Evolutionary conservation across 176 grass and related monocot species (phyloP), one percentile per base, ranked within the genome.

Genomic region (Avena atlantica): DNA sequence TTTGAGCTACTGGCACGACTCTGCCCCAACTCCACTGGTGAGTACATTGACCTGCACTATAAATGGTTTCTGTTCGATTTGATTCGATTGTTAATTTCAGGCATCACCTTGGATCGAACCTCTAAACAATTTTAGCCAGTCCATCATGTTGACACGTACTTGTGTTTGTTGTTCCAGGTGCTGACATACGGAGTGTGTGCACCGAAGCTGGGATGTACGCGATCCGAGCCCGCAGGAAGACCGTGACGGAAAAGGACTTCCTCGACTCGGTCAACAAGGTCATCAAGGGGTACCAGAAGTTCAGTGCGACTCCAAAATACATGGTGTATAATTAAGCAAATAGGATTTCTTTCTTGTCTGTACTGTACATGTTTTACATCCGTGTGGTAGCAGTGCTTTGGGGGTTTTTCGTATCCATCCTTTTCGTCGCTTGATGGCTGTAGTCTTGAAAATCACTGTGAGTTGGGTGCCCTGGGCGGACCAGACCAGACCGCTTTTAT

Each of bases 21-120:
- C 88, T 98, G 96, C 79, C 93, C 96, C 3, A 98, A 98, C 78
- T 92, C 96, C 70, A 98, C 96, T 77, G 96, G 96, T 98, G 27
- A 83, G 68, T 89, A 57, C 40, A 81, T 66, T 5, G 31, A 2
- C 12, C 53, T 74, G 44, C 31, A 40, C 0, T 53, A 8, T 56
- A 31, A 25, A 36, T 71, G 29, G 25, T 17, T 86, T 78, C 4
- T 81, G 44, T 23, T 50, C 1, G 0, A 85, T 60, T 74, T 0
- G 6, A 19, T 68, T 80, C 0, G 9, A 34, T 36, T 60, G 77
- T 57, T n/a, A n/a, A n/a, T n/a, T 59, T 24, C 20, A 81, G 47
- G 27, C 12, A 69, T 87, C 34, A 36, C 50, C 74, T 76, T 0
- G 15, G 42, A 19, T 23, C 31, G 7, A 24, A 44, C 12, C 11